Conservation (phyloP, 176 grass and related monocot species). For the Tillandsia fasciculata region DNA sequence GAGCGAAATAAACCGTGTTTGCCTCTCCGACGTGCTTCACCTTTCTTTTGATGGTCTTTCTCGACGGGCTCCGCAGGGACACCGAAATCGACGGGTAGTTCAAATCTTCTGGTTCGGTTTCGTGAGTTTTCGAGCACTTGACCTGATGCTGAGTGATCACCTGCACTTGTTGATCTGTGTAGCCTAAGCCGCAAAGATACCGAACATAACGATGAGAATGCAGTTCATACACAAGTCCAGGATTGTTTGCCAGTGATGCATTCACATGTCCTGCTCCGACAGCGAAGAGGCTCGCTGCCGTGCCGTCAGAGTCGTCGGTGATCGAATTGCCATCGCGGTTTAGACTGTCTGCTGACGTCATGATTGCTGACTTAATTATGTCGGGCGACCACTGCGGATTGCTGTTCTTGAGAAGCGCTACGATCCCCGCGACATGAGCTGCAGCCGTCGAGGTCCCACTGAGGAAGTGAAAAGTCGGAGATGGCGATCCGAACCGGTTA, state of each 20-base stretch:
- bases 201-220: not conserved
- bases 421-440: slow-evolving; percentile 4
- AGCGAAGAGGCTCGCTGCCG: not conserved
- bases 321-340: not conserved
- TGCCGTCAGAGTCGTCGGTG: not conserved
- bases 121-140: not conserved
- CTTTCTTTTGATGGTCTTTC: not conserved
- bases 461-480: not conserved
- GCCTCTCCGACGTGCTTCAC: slow-evolving; percentile 1
- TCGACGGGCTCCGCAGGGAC: not conserved
- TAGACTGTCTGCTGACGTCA: not conserved
- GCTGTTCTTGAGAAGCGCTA: not conserved
- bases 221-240: slow-evolving; percentile 2
- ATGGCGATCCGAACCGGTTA: not conserved
- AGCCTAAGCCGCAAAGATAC: slow-evolving; percentile 3
- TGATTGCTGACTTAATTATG: not conserved
- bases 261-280: slow-evolving; percentile 1
- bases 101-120: not conserved
- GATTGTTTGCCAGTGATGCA: not conserved
- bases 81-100: slow-evolving; percentile 3
- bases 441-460: slow-evolving; percentile 2
- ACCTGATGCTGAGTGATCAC: not conserved
- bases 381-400: slow-evolving; percentile 7
- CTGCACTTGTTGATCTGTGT: slow-evolving; percentile 4
- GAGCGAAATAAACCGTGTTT: slow-evolving; percentile 1